Conservation (phyloP, 371 early-diverging fungal genomes). For the Mucor indicus region DNA sequence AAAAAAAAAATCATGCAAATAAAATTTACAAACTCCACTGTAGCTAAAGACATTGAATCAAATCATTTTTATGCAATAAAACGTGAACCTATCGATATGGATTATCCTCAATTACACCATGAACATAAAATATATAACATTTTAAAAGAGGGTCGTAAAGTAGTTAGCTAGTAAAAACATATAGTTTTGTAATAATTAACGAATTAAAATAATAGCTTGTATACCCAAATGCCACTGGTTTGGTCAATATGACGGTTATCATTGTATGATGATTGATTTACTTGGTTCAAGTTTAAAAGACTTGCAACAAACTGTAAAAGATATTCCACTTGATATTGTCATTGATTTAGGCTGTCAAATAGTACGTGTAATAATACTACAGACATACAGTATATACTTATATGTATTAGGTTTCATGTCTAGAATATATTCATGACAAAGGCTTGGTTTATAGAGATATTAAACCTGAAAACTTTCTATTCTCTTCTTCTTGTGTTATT, state of each 20-base stretch:
- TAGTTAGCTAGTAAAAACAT: neutral
- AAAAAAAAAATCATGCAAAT: too few relatives aligned
- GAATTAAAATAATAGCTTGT: slow-evolving; percentile 46
- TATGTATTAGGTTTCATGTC: slow-evolving; percentile 60
- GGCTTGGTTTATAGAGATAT: slow-evolving; percentile 95
- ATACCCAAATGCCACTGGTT: slow-evolving; percentile 89
- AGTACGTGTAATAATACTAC: slow-evolving; percentile 31
- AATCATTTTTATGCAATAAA: slow-evolving; percentile 55
- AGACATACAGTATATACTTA: too few relatives aligned
- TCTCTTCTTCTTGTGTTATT: slow-evolving; percentile 32
- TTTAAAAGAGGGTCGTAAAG: slow-evolving; percentile 54
- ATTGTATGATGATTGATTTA: slow-evolving; percentile 93
- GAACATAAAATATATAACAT: slow-evolving; percentile 49
- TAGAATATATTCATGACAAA: slow-evolving; percentile 89
- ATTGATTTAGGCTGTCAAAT: slow-evolving; percentile 57
- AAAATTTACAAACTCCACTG: too few relatives aligned
- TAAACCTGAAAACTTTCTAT: slow-evolving; percentile 95
- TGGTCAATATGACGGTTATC: slow-evolving; percentile 90
- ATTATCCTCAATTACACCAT: slow-evolving; percentile 48
- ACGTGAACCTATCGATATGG: slow-evolving; percentile 41
- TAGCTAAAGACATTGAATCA: slow-evolving; percentile 47
- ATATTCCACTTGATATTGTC: slow-evolving; percentile 47
- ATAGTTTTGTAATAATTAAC: neutral
- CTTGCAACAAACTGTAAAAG: slow-evolving; percentile 55
- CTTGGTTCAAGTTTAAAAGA: slow-evolving; percentile 95